phyloP scores from a whole-genome alignment of 2,329 filamentous ascomycete species.

The Colletotrichum eleusines region DNA sequence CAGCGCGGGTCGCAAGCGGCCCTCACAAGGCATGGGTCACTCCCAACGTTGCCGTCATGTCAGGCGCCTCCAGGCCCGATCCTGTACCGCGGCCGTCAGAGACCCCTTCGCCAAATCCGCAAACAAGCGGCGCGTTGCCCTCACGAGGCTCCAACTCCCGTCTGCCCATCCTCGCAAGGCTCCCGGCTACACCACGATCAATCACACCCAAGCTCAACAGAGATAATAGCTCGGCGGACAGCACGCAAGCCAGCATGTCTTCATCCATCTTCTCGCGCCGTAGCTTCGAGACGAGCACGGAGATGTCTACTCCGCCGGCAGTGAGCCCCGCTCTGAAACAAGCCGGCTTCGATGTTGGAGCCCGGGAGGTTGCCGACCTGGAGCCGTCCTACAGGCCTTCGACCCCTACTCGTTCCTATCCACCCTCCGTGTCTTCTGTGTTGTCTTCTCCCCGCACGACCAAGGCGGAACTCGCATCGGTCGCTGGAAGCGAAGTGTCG shows the following conservation, averaged over 20 bases:
- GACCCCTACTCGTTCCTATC: slow-evolving; percentile 46
- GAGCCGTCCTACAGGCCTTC: slow-evolving; percentile 39
- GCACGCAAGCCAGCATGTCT: slow-evolving; percentile 51
- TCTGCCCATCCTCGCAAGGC: slow-evolving; percentile 48
- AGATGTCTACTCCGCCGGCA: slow-evolving; percentile 48
- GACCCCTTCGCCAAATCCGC: slow-evolving; percentile 44
- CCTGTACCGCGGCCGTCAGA: slow-evolving; percentile 42
- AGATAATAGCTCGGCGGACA: slow-evolving; percentile 57
- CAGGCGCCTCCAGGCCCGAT: slow-evolving; percentile 40
- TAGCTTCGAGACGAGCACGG: slow-evolving; percentile 48
- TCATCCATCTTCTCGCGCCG: slow-evolving; percentile 56
- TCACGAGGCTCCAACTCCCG: slow-evolving; percentile 54
- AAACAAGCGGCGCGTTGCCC: slow-evolving; percentile 47
- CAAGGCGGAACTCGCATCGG: slow-evolving; percentile 32
- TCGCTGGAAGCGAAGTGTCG: slow-evolving; percentile 22
- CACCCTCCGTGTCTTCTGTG: slow-evolving; percentile 44
- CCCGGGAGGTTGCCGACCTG: slow-evolving; percentile 26
- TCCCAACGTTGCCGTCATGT: slow-evolving; percentile 23
- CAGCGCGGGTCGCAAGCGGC: not conserved
- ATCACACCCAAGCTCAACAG: slow-evolving; percentile 52
- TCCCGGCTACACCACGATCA: slow-evolving; percentile 52
- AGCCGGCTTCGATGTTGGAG: slow-evolving; percentile 20
- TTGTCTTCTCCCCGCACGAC: slow-evolving; percentile 50
- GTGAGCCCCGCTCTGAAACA: slow-evolving; percentile 48
- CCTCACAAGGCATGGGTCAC: slow-evolving; percentile 22